Conservation (phyloP, 1,284 basidiomycete species). For the Earliella scabrosa region DNA sequence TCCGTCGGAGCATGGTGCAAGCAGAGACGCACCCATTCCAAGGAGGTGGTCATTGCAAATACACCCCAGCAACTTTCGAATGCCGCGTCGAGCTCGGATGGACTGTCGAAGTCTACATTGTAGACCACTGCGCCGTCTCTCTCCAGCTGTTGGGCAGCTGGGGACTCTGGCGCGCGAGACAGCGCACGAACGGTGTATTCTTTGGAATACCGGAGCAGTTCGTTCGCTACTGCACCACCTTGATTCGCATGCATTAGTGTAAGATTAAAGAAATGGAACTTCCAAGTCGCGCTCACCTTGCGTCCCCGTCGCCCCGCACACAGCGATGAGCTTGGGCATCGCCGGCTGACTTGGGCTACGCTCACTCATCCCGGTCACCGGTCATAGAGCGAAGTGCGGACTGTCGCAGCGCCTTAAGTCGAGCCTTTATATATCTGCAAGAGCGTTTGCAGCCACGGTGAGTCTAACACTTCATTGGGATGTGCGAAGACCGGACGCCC, state of each 20-base stretch:
- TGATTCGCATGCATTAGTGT: background rate
- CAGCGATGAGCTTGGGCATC: background rate
- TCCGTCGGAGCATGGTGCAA: no score
- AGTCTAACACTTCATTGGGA: no score
- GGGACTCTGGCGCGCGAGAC: background rate
- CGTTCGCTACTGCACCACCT: background rate
- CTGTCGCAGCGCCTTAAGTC: no score
- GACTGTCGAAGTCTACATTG: background rate
- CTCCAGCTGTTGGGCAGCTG: background rate
- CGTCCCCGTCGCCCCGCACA: background rate
- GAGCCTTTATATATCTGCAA: no score
- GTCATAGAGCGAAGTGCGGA: no score
- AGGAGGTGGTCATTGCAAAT: background rate
- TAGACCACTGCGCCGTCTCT: background rate
- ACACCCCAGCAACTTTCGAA: background rate
- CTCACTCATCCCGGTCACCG: no score
- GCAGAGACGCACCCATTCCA: background rate
- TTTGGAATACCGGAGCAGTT: background rate
- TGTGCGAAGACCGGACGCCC: no score
- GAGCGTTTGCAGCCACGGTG: no score
- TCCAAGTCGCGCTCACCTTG: background rate
- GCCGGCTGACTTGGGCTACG: no score
- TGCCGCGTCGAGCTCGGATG: background rate
- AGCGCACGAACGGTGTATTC: background rate
- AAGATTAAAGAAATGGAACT: background rate